Conservation (phyloP, 2,329 filamentous ascomycete species). For the Pseudogymnoascus destructans region DNA sequence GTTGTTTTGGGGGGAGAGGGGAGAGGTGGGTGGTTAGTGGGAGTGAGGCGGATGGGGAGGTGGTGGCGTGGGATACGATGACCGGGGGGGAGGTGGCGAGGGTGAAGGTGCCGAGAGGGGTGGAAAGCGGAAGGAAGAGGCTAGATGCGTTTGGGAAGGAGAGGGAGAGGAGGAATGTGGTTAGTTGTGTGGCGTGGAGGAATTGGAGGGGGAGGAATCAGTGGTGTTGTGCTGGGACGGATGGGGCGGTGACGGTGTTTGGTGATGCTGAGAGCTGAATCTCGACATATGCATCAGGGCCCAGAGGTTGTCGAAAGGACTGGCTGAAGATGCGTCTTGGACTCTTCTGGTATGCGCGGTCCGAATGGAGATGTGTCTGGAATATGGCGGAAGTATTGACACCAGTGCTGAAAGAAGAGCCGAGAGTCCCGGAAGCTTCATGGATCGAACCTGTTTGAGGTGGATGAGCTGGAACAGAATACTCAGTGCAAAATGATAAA, state of each 20-base stretch:
- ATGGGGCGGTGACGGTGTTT: slow-evolving; percentile 52
- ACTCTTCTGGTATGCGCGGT: not conserved
- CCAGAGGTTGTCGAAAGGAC: not conserved
- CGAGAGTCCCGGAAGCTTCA: not conserved
- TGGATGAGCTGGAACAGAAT: not conserved
- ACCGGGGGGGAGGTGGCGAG: slow-evolving; percentile 54
- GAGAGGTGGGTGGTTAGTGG: slow-evolving; percentile 72
- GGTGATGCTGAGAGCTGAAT: slow-evolving; percentile 24
- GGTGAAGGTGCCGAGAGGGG: slow-evolving; percentile 34
- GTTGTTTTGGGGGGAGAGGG: slow-evolving; percentile 48
- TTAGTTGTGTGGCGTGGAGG: slow-evolving; percentile 51
- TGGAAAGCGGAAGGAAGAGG: slow-evolving; percentile 31
- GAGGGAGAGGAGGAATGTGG: slow-evolving; percentile 44
- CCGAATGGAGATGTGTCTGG: not conserved
- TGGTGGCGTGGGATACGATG: slow-evolving; percentile 74
- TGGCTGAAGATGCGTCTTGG: not conserved
- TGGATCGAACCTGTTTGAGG: not conserved
- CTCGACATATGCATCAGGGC: not conserved
- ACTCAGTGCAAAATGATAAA: not conserved
- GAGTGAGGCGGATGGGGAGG: slow-evolving; percentile 46
- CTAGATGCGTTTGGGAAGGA: slow-evolving; percentile 48
- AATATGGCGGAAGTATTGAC: not conserved
- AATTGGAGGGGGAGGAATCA: slow-evolving; percentile 49
- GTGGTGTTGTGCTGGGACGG: slow-evolving; percentile 52
- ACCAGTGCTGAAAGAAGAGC: not conserved